These are phyloP conservation scores for Sordaria brevicollis DNA, from an alignment of 495 filamentous ascomycete genomes.

Conservation along the genomic window DNA sequence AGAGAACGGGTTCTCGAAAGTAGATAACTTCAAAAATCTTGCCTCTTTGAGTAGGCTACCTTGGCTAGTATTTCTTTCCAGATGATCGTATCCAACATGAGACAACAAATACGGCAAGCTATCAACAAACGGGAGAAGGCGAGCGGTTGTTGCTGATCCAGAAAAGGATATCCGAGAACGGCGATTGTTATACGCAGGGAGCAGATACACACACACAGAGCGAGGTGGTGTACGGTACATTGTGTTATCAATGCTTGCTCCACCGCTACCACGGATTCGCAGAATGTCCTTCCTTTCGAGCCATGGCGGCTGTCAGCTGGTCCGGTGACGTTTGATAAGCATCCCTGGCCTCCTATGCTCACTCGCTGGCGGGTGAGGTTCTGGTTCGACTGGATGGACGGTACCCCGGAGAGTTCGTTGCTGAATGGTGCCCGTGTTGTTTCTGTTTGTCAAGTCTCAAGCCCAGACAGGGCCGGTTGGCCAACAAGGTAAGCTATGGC, in stretches of 20 bases:
- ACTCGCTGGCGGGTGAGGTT: background rate
- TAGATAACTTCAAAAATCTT: background rate
- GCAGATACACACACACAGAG: no score
- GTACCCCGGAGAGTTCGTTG: background rate
- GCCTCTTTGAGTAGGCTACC: background rate
- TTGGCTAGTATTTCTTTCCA: no score
- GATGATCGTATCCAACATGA: background rate
- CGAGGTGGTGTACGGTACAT: no score
- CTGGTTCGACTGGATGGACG: background rate
- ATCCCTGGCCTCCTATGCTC: background rate
- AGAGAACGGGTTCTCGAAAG: background rate
- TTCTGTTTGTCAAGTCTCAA: background rate
- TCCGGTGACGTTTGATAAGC: background rate
- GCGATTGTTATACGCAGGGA: background rate
- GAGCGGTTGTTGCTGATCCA: background rate
- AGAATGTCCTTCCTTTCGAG: background rate
- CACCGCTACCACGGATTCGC: background rate
- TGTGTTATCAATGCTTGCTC: background rate
- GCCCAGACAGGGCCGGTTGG: background rate
- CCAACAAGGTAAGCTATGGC: no score
- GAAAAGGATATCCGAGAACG: constrained; percentile 3
- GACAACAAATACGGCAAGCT: background rate
- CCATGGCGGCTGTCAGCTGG: background rate
- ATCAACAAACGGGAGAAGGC: background rate
- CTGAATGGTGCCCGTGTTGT: background rate